Evolutionary conservation across 192 early-diverging fungal genomes (phyloP), one percentile per base, ranked within the genome.

Genomic region (Rhizophagus prolifer): DNA sequence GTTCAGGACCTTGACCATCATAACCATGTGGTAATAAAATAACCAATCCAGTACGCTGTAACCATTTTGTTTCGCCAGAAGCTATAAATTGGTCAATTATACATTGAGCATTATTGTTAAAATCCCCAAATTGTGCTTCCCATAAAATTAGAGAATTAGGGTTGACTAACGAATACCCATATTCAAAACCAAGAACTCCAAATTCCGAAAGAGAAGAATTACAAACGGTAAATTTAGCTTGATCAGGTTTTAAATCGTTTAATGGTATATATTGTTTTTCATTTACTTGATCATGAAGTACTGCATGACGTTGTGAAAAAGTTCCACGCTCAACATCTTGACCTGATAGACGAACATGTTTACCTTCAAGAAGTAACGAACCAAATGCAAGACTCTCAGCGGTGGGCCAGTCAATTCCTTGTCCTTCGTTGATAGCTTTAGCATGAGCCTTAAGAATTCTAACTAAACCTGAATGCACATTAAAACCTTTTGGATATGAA

Each of bases 311-410:
- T 80, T 99, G 97, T 67, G 97, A 99, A 86, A 99, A 99, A 26
- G 97, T 99, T 70, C 97, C 97, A 84, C 97, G 94, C 87, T 99
- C 97, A 71, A 94, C 93, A 89, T 99, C 97, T 87, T 99, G 97
- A 62, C 97, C 97, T 73, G 92, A 92, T 46, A 99, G 86, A 75
- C 96, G 92, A 74, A 97, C 91, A 80, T 97, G 95, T 81, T 94
- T 93, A 77, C 95, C 94, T 82, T 98, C 96, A 16, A 92, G 80
- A 70, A 99, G 88, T 65, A 99, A 90, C 10, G 92, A 86, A 47
- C 96, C 97, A 81, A 95, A 97, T 5, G 97, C 94, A 81, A 99
- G 88, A 47, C 92, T 85, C 86, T 99, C 97, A 59, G 94, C 97
- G 8, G 96, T 94, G 21, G 96, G 91, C 96, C 95, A 97, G 84